Evolutionary conservation across 148 eudicot genomes (phyloP), one percentile per base, ranked within the genome.

Genomic region (Nyssa sinensis): DNA sequence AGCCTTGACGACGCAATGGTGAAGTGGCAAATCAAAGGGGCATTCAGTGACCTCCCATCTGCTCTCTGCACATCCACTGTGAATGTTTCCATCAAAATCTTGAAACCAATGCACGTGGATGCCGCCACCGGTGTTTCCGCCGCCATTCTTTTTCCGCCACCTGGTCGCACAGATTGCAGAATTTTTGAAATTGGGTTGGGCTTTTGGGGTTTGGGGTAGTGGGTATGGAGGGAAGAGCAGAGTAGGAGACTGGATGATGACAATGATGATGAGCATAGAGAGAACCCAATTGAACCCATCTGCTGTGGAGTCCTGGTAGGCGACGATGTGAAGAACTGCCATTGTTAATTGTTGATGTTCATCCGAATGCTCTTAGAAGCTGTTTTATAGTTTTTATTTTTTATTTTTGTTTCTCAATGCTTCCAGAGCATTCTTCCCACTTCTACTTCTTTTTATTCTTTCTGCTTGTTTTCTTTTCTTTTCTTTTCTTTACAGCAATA

Each of bases 1-100:
- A 93, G 62, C 74, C 82, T 85, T 25, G 93, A 88, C 0, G 82
- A 75, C 24, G 97, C 90, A 21, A 91, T 89, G 1, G 88, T 91
- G 63, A 89, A 86, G 13, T 96, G 96, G 0, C 84, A 85, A 17
- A 82, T 78, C 63, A 93, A 59, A 1, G 93, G 86, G 25, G 89
- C 90, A 35, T 91, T 88, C 32, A 93, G 70, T 3, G 85, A 83
- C 79, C 90, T 84, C 4, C 85, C 88, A 47, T 89, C 91, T 0
- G 98, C 98, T 55, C 82, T 85, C 12, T 80, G 81, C 2, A 93
- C 92, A 47, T 89, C 78, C 1, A 89, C 83, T 6, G 83, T 80
- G 73, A 78, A 72, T 1, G 87, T 93, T 25, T 79, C 85, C 80
- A 80, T 68, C 81, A 91, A 27, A 75, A 84, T 78, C 59, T 75